phyloP scores from a whole-genome alignment of 148 eudicot genomes.

The Selenicereus undatus region DNA sequence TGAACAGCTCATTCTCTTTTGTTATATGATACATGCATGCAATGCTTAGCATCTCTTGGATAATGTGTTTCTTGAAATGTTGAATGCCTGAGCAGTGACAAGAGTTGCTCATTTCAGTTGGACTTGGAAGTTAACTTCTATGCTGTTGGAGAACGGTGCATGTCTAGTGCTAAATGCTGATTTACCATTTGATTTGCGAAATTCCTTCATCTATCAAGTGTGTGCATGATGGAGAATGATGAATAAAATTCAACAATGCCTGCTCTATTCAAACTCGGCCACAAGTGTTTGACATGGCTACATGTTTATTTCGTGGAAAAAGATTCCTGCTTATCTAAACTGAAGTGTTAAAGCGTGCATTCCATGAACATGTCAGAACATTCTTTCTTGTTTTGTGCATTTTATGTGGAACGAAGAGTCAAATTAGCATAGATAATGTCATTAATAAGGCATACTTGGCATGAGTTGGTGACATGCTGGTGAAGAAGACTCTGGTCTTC shows the following conservation, averaged over 20 bases:
- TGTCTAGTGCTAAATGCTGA: background rate
- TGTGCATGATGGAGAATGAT: background rate
- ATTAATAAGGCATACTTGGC: conserved; percentile 34
- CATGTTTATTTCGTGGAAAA: background rate
- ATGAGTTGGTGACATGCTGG: conserved; percentile 98
- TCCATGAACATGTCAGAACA: background rate
- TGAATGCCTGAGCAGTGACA: background rate
- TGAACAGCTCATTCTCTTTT: background rate
- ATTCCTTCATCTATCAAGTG: background rate
- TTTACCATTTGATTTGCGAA: background rate
- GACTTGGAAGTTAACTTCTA: background rate
- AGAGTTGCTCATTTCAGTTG: background rate
- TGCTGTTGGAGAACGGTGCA: background rate
- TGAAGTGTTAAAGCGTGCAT: too few species aligned
- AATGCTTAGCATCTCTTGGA: background rate
- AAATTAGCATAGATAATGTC: background rate
- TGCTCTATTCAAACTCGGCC: background rate
- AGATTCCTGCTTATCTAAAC: background rate
- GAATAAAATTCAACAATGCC: background rate
- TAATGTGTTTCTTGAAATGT: background rate
- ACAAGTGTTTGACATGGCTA: background rate
- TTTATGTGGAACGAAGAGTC: background rate
- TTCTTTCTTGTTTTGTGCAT: background rate
- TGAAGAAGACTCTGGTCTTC: conserved; percentile 81
- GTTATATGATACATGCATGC: background rate